Percentiles rank a stretch among this genome's conserved stretches.
Conservation (phyloP, 2,329 filamentous ascomycete species). For the Cordyceps fumosorosea region DNA sequence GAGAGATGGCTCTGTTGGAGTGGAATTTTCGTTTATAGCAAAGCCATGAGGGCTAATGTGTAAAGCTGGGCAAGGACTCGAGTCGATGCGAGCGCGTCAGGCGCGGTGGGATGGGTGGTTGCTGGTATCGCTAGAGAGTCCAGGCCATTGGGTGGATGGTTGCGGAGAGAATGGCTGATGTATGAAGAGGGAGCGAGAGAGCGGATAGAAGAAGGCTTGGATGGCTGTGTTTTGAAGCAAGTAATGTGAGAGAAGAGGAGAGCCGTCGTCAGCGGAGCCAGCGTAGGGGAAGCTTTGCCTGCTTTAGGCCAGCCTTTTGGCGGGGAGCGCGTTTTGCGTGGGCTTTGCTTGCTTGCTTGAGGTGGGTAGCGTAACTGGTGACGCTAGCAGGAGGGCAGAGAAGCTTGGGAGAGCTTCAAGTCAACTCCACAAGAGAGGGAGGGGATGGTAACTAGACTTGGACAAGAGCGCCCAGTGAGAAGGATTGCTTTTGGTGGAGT, state of each 20-base stretch:
- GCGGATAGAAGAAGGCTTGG: neutral
- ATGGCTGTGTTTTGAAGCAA: neutral
- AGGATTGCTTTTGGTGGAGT: too few relatives aligned
- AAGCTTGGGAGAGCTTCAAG: too few relatives aligned
- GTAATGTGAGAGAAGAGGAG: neutral
- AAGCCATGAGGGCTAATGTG: slow-evolving; percentile 8
- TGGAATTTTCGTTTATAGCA: neutral
- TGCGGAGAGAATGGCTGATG: neutral
- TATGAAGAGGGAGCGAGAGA: neutral
- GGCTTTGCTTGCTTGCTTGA: too few relatives aligned
- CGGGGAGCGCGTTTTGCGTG: too few relatives aligned
- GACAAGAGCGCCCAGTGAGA: too few relatives aligned
- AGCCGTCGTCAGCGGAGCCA: neutral
- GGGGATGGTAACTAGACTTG: too few relatives aligned
- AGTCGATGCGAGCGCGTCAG: neutral
- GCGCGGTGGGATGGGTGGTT: neutral
- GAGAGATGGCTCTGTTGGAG: neutral
- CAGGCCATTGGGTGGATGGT: neutral
- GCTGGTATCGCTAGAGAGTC: neutral
- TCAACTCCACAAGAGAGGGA: too few relatives aligned
- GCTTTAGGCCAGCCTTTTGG: too few relatives aligned
- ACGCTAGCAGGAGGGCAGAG: too few relatives aligned
- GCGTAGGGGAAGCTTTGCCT: neutral
- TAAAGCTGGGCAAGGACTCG: neutral
- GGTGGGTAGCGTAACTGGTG: too few relatives aligned